phyloP scores from a whole-genome alignment of 257 asterid genomes.

The Solanum acaule region DNA sequence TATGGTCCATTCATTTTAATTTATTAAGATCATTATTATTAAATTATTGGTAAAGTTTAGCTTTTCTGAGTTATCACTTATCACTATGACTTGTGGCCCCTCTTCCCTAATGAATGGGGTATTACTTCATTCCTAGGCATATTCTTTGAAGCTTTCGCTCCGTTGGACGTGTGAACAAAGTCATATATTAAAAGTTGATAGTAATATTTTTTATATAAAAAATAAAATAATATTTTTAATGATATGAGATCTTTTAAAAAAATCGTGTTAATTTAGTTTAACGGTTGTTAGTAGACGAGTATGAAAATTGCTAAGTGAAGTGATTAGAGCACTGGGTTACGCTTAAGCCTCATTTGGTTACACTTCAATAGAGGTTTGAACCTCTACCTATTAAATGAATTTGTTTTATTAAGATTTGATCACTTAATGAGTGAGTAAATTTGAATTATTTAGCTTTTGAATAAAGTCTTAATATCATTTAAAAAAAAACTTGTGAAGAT shows the following conservation, averaged over 20 bases:
- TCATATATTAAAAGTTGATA: neutral
- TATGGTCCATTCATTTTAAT: neutral
- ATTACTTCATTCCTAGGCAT: neutral
- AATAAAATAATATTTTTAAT: neutral
- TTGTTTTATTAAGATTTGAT: neutral
- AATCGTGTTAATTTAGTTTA: neutral
- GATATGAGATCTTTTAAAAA: neutral
- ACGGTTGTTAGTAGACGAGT: neutral
- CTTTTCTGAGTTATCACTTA: neutral
- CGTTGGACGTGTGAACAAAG: neutral
- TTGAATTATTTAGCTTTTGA: neutral
- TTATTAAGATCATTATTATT: neutral
- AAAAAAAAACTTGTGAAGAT: neutral
- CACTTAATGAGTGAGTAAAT: neutral
- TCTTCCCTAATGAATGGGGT: neutral
- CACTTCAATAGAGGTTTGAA: neutral
- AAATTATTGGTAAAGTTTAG: neutral
- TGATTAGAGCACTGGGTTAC: neutral
- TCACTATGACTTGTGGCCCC: neutral
- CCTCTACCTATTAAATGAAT: neutral
- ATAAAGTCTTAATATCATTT: neutral
- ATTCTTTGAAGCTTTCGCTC: neutral
- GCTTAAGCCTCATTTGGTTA: neutral
- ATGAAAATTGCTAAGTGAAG: neutral
- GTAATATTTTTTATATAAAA: accelerated